Base-by-base conservation (phyloP, 2,329 filamentous ascomycete species). In the Diplodia sapinea region DNA sequence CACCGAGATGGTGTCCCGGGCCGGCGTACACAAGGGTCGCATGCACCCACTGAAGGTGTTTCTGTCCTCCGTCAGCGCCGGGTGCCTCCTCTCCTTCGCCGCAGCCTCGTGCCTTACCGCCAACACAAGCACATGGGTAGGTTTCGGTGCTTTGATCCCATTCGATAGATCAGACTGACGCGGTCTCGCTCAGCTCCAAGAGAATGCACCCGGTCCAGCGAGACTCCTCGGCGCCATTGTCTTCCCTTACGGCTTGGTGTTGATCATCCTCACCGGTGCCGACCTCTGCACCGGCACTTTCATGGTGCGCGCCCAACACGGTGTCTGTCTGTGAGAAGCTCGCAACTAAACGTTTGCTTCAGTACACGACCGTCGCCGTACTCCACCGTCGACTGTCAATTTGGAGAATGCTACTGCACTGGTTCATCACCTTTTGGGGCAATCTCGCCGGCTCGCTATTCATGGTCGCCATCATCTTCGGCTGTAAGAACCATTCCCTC, bases 41-140 rank as follows among this genome's bases (percentile, higher is more conserved):
- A 86, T 84, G 82, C 79, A 83, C 11, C 74, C 82, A 4, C 82
- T 85, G 72, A 86, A 86, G 70, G 77, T 86, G 50, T 85, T 86
- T 70, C 71, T 84, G 55, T 84, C 82, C 68, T 76, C 82, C 4
- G 79, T 86, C 50, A 82, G 84, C 55, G 84, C 84, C 4, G 85
- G 85, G 0, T 81, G 81, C 66, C 74, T 87, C 6, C 75, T 87
- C 1, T 79, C 82, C 2, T 86, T 87, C 69, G 84, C 65, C 7
- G 56, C 55, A 1, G 65, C 65, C 12, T 67, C 65, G 23, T 67
- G 55, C 23, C 26, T 67, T 6, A 62, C 57, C 6, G 65, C 65
- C 11, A 67, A 67, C 31, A 67, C 65, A 11, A 62, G 55, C 17
- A 29, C 64, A 6, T 66, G 64, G 64, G 64, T 66, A 40, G 1